A percentile compares a stretch with the other conserved stretches of the same genome.
Evolutionary conservation across 352 stramenopile genomes (phyloP).

Genomic region (Globisporangium spiculum): DNA sequence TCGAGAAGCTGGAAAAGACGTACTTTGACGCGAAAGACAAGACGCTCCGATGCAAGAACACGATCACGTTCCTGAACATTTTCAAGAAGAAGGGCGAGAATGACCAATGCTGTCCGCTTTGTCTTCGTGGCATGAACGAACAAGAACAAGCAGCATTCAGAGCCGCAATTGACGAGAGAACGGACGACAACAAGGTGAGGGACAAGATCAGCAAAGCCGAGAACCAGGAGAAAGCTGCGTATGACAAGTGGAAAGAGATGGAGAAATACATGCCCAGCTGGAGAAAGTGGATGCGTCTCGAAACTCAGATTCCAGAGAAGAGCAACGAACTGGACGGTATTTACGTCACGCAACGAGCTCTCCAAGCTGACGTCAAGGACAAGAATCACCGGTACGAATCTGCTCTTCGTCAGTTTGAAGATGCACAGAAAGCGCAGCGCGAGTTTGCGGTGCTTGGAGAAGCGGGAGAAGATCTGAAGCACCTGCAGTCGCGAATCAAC

Average conservation of each 20-base stretch:
- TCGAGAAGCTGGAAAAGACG: slow-evolving; percentile 49
- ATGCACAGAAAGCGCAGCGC: slow-evolving; percentile 28
- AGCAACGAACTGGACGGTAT: slow-evolving; percentile 46
- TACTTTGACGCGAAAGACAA: slow-evolving; percentile 86
- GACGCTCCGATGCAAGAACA: slow-evolving; percentile 74
- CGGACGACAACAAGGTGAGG: slow-evolving; percentile 65
- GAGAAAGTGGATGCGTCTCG: slow-evolving; percentile 57
- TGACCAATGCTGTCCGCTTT: slow-evolving; percentile 79
- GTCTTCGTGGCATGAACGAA: slow-evolving; percentile 52
- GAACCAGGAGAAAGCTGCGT: slow-evolving; percentile 35
- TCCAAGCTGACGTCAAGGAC: slow-evolving; percentile 56
- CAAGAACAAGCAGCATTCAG: slow-evolving; percentile 62
- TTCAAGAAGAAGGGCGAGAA: slow-evolving; percentile 83
- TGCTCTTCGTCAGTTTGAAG: slow-evolving; percentile 32
- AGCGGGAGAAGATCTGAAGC: slow-evolving; percentile 32
- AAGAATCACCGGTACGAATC: slow-evolving; percentile 23
- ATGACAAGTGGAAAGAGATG: slow-evolving; percentile 57
- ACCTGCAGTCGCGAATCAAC: slow-evolving; percentile 24
- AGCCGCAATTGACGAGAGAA: slow-evolving; percentile 68
- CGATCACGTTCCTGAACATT: slow-evolving; percentile 79
- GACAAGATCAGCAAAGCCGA: slow-evolving; percentile 79
- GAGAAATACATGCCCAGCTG: slow-evolving; percentile 64
- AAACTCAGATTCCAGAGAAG: slow-evolving; percentile 43
- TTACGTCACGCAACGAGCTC: slow-evolving; percentile 34
- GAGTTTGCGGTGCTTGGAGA: slow-evolving; percentile 35